phyloP scores from a whole-genome alignment of 202 grass and related monocot species.

The Carex arenaria region DNA sequence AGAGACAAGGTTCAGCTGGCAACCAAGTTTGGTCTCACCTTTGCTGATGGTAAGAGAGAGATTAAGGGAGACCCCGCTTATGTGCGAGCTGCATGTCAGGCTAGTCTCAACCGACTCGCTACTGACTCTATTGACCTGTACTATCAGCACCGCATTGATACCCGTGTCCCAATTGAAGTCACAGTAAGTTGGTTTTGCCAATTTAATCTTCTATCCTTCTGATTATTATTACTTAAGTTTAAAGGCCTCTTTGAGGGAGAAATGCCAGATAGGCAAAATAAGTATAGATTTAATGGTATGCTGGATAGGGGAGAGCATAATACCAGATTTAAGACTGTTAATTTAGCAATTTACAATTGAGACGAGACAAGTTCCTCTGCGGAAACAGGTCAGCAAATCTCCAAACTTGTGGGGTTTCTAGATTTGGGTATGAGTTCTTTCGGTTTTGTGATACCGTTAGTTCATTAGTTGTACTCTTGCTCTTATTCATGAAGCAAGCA shows the following conservation, averaged over 20 bases:
- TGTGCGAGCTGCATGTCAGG: slow-evolving; percentile 54
- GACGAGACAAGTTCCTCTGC: not conserved
- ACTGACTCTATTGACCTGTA: slow-evolving; percentile 61
- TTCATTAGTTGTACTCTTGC: not conserved
- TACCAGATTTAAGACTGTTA: not conserved
- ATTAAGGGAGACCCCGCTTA: slow-evolving; percentile 54
- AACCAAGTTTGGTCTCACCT: slow-evolving; percentile 50
- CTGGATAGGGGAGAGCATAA: not conserved
- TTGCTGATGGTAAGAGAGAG: slow-evolving; percentile 22
- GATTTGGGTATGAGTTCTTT: not conserved
- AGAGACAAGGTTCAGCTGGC: slow-evolving; percentile 66
- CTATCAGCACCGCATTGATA: slow-evolving; percentile 68
- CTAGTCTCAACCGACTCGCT: slow-evolving; percentile 48
- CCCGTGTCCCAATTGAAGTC: slow-evolving; percentile 56
- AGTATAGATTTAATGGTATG: not conserved
- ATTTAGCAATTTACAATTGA: not conserved
- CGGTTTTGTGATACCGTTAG: not conserved
- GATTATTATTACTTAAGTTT: not conserved
- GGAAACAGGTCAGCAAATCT: not conserved
- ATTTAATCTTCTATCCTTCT: not conserved
- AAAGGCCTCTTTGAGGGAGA: not conserved
- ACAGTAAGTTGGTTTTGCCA: slow-evolving; percentile 41
- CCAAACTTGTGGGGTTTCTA: not conserved
- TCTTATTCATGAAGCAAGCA: not conserved
- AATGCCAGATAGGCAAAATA: not conserved